Evolutionary conservation across 2,329 filamentous ascomycete species (phyloP).

Genomic region (Leptographium lundbergii): DNA sequence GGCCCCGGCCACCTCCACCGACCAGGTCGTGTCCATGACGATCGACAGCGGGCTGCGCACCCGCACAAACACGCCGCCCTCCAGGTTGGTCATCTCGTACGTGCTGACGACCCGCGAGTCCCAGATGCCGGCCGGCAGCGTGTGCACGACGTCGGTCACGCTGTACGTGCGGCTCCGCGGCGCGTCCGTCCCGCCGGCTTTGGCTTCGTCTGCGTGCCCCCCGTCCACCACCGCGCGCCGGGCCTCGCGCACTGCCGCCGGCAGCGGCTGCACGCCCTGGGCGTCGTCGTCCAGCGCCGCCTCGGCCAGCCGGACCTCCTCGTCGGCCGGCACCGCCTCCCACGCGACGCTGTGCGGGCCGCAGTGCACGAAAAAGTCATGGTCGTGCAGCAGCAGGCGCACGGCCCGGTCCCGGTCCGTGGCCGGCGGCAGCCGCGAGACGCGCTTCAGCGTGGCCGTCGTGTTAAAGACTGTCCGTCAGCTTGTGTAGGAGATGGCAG

Average conservation of each 20-base stretch:
- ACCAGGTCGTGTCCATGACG: constrained; percentile 42
- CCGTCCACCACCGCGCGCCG: constrained; percentile 6
- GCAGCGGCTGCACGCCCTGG: constrained; percentile 5
- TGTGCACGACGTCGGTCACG: constrained; percentile 37
- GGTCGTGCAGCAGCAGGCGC: constrained; percentile 36
- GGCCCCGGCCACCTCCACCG: constrained; percentile 17
- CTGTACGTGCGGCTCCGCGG: constrained; percentile 23
- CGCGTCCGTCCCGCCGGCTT: no score
- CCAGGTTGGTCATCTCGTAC: constrained; percentile 39
- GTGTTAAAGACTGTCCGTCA: constrained; percentile 23
- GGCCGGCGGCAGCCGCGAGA: constrained; percentile 27
- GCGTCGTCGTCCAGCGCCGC: constrained; percentile 17
- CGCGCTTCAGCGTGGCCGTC: constrained; percentile 28
- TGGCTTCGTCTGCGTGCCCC: no score
- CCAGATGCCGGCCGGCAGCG: constrained; percentile 42
- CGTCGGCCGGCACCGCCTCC: constrained; percentile 20
- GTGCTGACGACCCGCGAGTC: constrained; percentile 39
- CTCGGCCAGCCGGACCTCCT: constrained; percentile 17
- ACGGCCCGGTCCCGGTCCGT: constrained; percentile 24
- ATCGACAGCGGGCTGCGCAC: constrained; percentile 37
- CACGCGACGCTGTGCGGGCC: constrained; percentile 37
- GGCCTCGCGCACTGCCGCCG: constrained; percentile 3
- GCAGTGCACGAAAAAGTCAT: constrained; percentile 37
- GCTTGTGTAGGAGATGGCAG: not conserved
- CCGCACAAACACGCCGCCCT: constrained; percentile 37